phyloP scores from a whole-genome alignment of 805 yeast species.

The Yarrowia sp. region DNA sequence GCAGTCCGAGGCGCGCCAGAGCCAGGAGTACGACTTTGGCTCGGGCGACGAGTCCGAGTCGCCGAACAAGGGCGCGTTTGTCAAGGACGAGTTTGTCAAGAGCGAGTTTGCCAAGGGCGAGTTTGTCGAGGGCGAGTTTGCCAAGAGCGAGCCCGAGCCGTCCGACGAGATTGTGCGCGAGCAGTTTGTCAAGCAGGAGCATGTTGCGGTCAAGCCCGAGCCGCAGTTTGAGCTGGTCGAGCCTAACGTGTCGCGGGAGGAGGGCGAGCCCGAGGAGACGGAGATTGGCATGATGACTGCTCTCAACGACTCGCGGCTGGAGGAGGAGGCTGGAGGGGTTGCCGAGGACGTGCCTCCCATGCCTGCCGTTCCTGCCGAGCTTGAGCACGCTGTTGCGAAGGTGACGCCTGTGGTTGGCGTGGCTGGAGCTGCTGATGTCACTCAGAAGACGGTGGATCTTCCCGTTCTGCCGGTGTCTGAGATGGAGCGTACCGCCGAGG shows the following conservation, averaged over 20 bases:
- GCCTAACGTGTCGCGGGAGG: not conserved
- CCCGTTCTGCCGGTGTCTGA: not conserved
- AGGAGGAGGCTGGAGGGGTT: not conserved
- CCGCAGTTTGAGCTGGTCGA: conserved; percentile 3
- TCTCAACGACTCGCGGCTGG: not conserved
- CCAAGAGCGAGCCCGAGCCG: no score
- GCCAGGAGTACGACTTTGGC: not conserved
- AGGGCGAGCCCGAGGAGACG: not conserved
- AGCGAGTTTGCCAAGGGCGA: not conserved
- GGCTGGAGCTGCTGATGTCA: not conserved
- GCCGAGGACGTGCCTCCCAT: not conserved
- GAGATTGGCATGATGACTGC: conserved; percentile 12
- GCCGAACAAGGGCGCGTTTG: not conserved
- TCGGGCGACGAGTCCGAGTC: not conserved
- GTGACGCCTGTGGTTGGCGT: no score
- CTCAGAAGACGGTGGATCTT: not conserved
- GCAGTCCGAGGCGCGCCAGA: not conserved
- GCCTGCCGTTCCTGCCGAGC: not conserved
- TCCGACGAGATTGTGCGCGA: not conserved
- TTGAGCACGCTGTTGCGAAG: not conserved
- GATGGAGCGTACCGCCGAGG: not conserved
- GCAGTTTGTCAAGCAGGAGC: conserved; percentile 6
- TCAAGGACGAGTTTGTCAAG: not conserved
- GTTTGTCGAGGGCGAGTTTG: not conserved
- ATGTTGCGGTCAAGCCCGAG: not conserved